Conservation (phyloP, 2,329 filamentous ascomycete genomes). For the Fusarium aywerte region DNA sequence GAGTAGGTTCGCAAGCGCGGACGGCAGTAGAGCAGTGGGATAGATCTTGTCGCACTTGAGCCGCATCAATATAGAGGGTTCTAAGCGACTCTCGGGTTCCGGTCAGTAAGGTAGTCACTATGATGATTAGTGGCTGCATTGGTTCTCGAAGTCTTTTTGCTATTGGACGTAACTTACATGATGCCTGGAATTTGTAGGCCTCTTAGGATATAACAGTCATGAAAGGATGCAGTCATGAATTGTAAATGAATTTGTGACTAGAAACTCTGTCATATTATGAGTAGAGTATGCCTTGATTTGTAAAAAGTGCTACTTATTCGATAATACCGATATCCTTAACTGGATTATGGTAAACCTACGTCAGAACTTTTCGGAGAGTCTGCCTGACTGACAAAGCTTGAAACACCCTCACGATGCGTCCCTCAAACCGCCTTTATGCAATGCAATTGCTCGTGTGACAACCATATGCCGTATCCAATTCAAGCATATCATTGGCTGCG, state of each 20-base stretch:
- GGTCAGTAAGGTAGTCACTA: not conserved
- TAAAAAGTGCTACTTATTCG: not conserved
- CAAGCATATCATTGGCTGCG: not conserved
- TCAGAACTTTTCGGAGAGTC: not conserved
- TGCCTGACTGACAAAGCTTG: not conserved
- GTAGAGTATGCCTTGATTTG: not conserved
- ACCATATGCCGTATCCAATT: not conserved
- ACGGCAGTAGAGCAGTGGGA: not conserved
- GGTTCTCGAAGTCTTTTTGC: too few relatives aligned
- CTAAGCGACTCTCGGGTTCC: conserved; percentile 11
- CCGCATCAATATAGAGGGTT: not conserved
- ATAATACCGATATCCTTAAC: not conserved
- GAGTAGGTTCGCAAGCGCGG: conserved; percentile 9
- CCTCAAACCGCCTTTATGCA: not conserved
- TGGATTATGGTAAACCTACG: not conserved
- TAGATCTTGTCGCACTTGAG: conserved; percentile 18
- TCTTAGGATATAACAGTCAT: not conserved
- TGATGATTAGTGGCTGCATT: conserved; percentile 18
- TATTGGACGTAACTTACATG: not conserved
- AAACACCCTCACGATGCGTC: conserved; percentile 9
- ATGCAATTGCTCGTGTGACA: not conserved
- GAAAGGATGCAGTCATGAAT: not conserved
- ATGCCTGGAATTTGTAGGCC: conserved; percentile 4
- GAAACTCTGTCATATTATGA: not conserved
- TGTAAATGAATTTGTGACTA: not conserved